Evolutionary conservation across 768 basidiomycete species (phyloP).

Genomic region (Lyophyllum semitale): DNA sequence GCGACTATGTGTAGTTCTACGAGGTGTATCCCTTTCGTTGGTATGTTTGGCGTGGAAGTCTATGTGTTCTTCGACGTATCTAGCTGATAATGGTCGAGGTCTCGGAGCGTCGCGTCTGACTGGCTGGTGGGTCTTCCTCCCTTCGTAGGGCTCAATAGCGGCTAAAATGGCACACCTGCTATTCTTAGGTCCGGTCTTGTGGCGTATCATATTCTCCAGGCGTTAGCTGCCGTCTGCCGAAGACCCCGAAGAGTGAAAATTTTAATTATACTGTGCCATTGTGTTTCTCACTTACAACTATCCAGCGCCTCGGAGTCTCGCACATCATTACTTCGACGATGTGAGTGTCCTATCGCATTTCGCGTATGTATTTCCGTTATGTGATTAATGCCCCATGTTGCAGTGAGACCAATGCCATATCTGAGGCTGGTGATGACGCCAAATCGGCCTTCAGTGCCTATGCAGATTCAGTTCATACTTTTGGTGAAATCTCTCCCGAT

Average conservation of each 20-base stretch:
- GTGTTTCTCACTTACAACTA: slow-evolving; percentile 6
- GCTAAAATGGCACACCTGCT: too few relatives aligned
- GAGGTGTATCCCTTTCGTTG: slow-evolving; percentile 55
- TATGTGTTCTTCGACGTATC: slow-evolving; percentile 87
- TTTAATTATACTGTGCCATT: neutral
- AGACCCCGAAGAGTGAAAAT: slow-evolving; percentile 87
- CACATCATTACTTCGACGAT: slow-evolving; percentile 95
- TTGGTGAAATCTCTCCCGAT: slow-evolving; percentile 73
- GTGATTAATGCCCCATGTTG: neutral
- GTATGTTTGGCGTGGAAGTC: neutral
- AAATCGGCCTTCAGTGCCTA: slow-evolving; percentile 58
- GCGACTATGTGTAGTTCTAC: slow-evolving; percentile 96
- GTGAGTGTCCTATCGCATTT: slow-evolving; percentile 44
- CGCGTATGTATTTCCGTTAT: neutral
- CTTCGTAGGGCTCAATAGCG: neutral
- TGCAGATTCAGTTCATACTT: slow-evolving; percentile 47
- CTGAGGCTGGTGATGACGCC: slow-evolving; percentile 74
- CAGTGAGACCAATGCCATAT: slow-evolving; percentile 75
- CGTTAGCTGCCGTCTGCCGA: slow-evolving; percentile 84
- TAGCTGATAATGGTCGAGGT: slow-evolving; percentile 89
- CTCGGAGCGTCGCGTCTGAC: slow-evolving; percentile 98
- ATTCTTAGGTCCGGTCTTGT: slow-evolving; percentile 78
- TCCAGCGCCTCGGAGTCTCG: slow-evolving; percentile 82
- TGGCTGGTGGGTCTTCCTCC: slow-evolving; percentile 68
- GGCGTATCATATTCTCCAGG: slow-evolving; percentile 92